phyloP scores from a whole-genome alignment of 2,329 filamentous ascomycete species.

The Fusarium torreyae region DNA sequence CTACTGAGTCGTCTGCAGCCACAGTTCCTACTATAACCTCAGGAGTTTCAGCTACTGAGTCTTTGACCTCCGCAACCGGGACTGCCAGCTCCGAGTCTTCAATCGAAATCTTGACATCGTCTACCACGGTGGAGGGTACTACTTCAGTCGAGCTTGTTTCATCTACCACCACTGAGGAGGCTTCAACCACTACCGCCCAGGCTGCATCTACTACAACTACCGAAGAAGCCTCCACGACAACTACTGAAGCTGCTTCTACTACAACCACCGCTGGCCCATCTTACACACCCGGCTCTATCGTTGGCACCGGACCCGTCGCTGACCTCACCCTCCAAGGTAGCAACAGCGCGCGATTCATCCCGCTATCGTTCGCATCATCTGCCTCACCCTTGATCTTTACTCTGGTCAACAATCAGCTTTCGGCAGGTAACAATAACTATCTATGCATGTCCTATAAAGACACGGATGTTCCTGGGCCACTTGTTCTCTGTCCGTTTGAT shows the following conservation, averaged over 20 bases:
- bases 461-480: not conserved
- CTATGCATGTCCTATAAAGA: not conserved
- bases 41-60: not conserved
- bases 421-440: not conserved
- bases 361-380: slow-evolving; percentile 9
- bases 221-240: not conserved
- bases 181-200: not conserved
- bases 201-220: not conserved
- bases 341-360: not conserved
- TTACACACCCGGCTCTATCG: slow-evolving; percentile 1
- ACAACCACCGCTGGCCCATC: not conserved
- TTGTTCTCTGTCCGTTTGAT: slow-evolving; percentile 9
- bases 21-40: not conserved
- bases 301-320: slow-evolving; percentile 1
- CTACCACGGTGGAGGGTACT: not conserved
- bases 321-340: slow-evolving; percentile 2
- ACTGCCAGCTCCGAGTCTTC: not conserved
- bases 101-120: not conserved
- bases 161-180: not conserved
- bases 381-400: slow-evolving; percentile 16
- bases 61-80: not conserved
- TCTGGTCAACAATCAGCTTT: not conserved
- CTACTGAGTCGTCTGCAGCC: not conserved
- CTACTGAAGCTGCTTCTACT: not conserved
- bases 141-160: not conserved